Base-by-base conservation (phyloP, 192 early-diverging fungal species). In the Neocallimastix lanati region DNA sequence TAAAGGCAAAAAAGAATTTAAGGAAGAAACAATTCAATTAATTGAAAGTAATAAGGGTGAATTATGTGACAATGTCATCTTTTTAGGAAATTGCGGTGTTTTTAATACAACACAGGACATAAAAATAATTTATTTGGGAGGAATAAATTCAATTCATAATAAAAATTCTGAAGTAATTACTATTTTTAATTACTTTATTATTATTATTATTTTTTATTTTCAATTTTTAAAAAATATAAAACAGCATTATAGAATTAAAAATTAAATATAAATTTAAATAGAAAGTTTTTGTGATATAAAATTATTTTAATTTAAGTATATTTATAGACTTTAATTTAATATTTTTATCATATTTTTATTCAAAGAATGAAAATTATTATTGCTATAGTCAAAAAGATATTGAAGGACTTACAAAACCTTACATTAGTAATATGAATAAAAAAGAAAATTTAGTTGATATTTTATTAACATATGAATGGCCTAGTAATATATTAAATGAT, bases 391-490 rank as follows among this genome's bases (percentile, higher is more conserved):
- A 81, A 81, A 9, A 81, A 82, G 58, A 79, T 38, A 11, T 80
- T 79, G 30, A 76, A 9, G 33, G 79, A 28, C 76, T 80, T 29
- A 79, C 81, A 21, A 76, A 80, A 15, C 81, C 36, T 15, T 86
- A 88, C 37, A 82, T 81, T 21, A 79, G 81, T 40, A 36, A 58
- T 29, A 84, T 85, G 78, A 76, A 84, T 25, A 84, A 82, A 25
- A 27, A 82, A 27, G 83, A 84, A 15, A 79, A 81, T 58, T 85
- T 85, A 18, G 87, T 93, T 0, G 96, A 97, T 83, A 90, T 96
- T 78, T 87, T 98, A 28, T 83, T 98, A 35, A 92, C 94, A 0
- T 85, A 87, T 77, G 94, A 98, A 85, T 96, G 93, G 93, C 93
- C 95, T 0, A 84, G 81, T 28, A 83, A 85, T 79, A 87, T 89